phyloP scores from a whole-genome alignment of 2,329 filamentous ascomycete genomes.

The Aspergillus viridinutans region DNA sequence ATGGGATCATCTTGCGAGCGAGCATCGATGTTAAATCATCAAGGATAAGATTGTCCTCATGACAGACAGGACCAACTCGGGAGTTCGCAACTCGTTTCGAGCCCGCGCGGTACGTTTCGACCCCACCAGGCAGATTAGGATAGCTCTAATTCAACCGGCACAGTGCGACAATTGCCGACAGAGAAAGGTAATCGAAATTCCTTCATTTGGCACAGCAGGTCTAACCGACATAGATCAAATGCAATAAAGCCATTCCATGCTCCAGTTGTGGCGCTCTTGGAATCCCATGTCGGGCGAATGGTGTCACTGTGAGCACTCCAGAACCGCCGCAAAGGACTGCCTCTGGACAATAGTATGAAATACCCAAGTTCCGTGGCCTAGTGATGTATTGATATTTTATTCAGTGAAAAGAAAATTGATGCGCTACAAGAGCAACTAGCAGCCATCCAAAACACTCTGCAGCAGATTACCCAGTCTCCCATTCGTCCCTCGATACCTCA shows the following conservation, averaged over 20 bases:
- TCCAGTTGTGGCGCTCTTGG: slow-evolving; percentile 18
- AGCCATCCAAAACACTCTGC: slow-evolving; percentile 14
- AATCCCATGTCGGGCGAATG: slow-evolving; percentile 14
- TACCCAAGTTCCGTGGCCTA: too few relatives aligned
- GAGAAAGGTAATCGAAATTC: slow-evolving; percentile 19
- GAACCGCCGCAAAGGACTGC: slow-evolving; percentile 1
- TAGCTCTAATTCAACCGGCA: not conserved
- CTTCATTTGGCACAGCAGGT: not conserved
- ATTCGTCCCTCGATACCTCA: not conserved
- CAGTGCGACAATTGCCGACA: slow-evolving; percentile 27
- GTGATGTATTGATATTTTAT: too few relatives aligned
- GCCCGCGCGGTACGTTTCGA: slow-evolving; percentile 18
- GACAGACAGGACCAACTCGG: slow-evolving; percentile 5
- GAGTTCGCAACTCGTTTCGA: slow-evolving; percentile 18
- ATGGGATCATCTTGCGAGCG: not conserved
- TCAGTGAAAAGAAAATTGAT: slow-evolving; percentile 16
- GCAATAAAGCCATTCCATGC: slow-evolving; percentile 20
- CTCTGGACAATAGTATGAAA: slow-evolving; percentile 14
- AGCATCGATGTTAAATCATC: not conserved
- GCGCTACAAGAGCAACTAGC: slow-evolving; percentile 16
- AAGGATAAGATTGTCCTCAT: not conserved
- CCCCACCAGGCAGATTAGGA: not conserved
- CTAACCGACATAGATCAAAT: slow-evolving; percentile 15
- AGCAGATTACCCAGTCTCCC: slow-evolving; percentile 10
- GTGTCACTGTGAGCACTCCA: not conserved